phyloP scores from a whole-genome alignment of 2,329 filamentous ascomycete species.

The Aureobasidium melanogenum region DNA sequence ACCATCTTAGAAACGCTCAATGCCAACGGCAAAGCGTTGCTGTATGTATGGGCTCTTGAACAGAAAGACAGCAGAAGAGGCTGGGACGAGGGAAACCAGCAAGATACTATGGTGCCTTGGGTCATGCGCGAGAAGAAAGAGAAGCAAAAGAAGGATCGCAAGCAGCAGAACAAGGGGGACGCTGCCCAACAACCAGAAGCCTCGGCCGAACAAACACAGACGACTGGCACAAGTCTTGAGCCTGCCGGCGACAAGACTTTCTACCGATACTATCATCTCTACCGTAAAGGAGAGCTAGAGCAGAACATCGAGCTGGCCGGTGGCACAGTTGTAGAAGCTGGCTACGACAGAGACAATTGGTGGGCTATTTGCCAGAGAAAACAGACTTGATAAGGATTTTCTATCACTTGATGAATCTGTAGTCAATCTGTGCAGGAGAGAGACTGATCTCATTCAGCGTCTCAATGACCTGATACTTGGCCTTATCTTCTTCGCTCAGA shows the following conservation, averaged over 20 bases:
- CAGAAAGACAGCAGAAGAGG: constrained; percentile 78
- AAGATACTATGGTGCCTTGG: constrained; percentile 96
- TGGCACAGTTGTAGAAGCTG: constrained; percentile 65
- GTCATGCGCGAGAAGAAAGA: constrained; percentile 49
- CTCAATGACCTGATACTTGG: constrained; percentile 18
- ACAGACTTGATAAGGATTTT: constrained; percentile 1
- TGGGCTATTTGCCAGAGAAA: constrained; percentile 59
- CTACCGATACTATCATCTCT: constrained; percentile 91
- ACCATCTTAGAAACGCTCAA: constrained; percentile 61
- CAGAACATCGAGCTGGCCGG: constrained; percentile 66
- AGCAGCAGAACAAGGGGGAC: constrained; percentile 23
- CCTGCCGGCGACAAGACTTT: constrained; percentile 48
- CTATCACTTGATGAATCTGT: constrained; percentile 12
- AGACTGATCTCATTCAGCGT: constrained; percentile 20
- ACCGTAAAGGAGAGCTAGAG: constrained; percentile 78
- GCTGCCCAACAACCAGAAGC: constrained; percentile 21
- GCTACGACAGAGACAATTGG: constrained; percentile 98
- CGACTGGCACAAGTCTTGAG: background rate
- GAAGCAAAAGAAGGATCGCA: constrained; percentile 18
- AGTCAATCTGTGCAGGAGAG: constrained; percentile 8
- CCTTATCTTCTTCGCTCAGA: constrained; percentile 42
- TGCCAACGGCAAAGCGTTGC: constrained; percentile 56
- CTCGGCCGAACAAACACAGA: constrained; percentile 21
- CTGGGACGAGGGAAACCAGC: constrained; percentile 74
- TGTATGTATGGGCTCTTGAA: constrained; percentile 95